Conservation (phyloP, 2,329 filamentous ascomycete genomes). For the Periglandula ipomoeae region DNA sequence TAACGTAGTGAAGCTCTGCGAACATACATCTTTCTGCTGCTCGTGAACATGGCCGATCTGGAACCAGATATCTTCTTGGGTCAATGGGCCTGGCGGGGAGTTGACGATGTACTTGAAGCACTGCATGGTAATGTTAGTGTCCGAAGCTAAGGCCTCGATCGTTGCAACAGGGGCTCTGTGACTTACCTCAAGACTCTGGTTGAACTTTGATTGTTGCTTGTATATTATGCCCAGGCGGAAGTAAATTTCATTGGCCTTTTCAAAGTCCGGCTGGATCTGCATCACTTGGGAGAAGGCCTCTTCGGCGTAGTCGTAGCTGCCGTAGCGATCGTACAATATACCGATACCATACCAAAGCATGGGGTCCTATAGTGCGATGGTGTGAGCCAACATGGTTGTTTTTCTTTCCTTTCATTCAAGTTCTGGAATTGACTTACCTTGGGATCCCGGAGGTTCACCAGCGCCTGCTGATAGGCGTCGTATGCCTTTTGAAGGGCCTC, state of each 20-base stretch:
- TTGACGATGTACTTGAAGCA: conserved; percentile 98
- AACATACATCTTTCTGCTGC: conserved; percentile 91
- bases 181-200: conserved; percentile 79
- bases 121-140: conserved; percentile 32
- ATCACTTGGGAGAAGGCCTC: conserved; percentile 98
- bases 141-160: not conserved
- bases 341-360: conserved; percentile 99
- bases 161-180: not conserved
- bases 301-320: conserved; percentile 91
- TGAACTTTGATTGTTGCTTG: conserved; percentile 94
- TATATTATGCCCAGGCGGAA: conserved; percentile 99
- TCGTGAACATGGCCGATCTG: conserved; percentile 98
- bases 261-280: conserved; percentile 95
- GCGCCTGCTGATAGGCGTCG: conserved; percentile 87
- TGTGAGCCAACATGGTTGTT: not conserved
- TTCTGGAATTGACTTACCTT: conserved; percentile 56
- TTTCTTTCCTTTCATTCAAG: not conserved
- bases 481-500: conserved; percentile 96
- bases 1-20: not conserved
- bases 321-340: conserved; percentile 93
- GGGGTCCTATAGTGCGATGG: conserved; percentile 54
- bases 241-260: conserved; percentile 98
- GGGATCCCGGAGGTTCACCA: conserved; percentile 86
- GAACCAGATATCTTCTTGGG: conserved; percentile 99
- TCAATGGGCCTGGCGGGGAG: conserved; percentile 83